A percentile compares a stretch with the other conserved stretches of the same genome.
Evolutionary conservation across 176 grass and related monocot genomes (phyloP).

Genomic region (Phoenix dactylifera): DNA sequence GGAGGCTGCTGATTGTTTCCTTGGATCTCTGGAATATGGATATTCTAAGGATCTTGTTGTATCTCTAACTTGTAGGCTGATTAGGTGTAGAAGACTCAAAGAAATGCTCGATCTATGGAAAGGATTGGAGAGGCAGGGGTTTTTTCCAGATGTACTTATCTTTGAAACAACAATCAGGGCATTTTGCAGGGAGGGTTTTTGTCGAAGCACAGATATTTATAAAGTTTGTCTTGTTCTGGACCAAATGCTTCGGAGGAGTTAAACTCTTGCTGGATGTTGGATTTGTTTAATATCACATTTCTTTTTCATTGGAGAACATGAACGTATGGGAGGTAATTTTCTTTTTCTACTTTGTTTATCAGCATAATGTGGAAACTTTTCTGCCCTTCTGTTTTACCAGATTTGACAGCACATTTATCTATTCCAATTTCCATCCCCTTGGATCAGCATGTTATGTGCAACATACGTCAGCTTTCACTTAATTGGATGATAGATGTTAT

Average conservation of each 20-base stretch:
- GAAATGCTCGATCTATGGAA: conserved; percentile 31
- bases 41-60: conserved; percentile 39
- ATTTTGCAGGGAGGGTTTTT: conserved; percentile 48
- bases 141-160: conserved; percentile 25
- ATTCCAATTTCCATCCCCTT: too few species aligned
- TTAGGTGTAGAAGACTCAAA: conserved; percentile 29
- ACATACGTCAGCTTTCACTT: too few species aligned
- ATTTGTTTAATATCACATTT: too few species aligned
- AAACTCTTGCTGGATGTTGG: conserved; percentile 3
- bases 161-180: conserved; percentile 41
- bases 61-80: conserved; percentile 44
- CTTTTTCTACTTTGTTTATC: too few species aligned
- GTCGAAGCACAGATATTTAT: conserved; percentile 28
- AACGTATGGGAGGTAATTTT: too few species aligned
- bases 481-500: too few species aligned
- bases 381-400: too few species aligned
- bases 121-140: conserved; percentile 24
- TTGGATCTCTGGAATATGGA: conserved; percentile 33
- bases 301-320: too few species aligned
- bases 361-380: too few species aligned
- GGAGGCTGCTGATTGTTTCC: conserved; percentile 33
- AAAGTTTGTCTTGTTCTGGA: conserved; percentile 42
- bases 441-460: too few species aligned
- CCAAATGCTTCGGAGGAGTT: conserved; percentile 42
- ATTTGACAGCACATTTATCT: too few species aligned